A percentile compares a stretch with the other conserved stretches of the same genome.
phyloP scores from a whole-genome alignment of 768 basidiomycete species.

The Lentinula edodes region DNA sequence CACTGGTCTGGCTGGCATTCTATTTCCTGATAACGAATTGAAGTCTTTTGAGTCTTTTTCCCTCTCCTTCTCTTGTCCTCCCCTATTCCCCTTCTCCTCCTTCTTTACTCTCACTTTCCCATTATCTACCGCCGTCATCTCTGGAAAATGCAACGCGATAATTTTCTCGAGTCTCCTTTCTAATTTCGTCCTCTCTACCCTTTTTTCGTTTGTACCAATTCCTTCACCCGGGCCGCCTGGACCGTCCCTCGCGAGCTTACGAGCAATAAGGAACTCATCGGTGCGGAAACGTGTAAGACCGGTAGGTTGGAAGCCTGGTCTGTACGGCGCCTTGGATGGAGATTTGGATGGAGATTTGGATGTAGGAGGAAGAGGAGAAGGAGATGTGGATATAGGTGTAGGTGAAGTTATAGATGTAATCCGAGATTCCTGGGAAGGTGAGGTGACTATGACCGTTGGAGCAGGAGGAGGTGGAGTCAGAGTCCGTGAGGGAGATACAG shows the following conservation, averaged over 20 bases:
- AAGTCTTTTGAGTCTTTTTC: not conserved
- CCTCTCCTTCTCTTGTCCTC: not conserved
- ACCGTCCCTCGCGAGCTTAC: conserved; percentile 33
- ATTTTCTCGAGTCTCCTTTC: conserved; percentile 88
- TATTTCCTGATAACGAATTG: not conserved
- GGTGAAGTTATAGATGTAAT: conserved; percentile 11
- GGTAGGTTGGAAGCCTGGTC: conserved; percentile 89
- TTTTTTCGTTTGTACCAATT: conserved; percentile 24
- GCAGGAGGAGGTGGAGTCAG: not conserved
- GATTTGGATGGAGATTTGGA: conserved; percentile 20
- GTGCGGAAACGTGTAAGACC: conserved; percentile 78
- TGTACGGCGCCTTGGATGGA: conserved; percentile 55
- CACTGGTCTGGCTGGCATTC: conserved; percentile 7
- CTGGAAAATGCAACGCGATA: conserved; percentile 63
- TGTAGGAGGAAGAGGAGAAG: conserved; percentile 25
- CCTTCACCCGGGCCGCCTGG: conserved; percentile 17
- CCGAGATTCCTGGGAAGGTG: not conserved
- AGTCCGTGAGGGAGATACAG: not conserved
- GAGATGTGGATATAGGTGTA: conserved; percentile 14
- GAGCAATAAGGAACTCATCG: conserved; percentile 66
- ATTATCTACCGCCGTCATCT: conserved; percentile 13
- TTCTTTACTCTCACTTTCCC: too few relatives aligned
- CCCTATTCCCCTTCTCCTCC: not conserved
- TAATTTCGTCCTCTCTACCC: conserved; percentile 78
- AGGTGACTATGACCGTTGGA: not conserved